Conservation (phyloP, 352 stramenopile species). For the Globisporangium cylindrosporum region DNA sequence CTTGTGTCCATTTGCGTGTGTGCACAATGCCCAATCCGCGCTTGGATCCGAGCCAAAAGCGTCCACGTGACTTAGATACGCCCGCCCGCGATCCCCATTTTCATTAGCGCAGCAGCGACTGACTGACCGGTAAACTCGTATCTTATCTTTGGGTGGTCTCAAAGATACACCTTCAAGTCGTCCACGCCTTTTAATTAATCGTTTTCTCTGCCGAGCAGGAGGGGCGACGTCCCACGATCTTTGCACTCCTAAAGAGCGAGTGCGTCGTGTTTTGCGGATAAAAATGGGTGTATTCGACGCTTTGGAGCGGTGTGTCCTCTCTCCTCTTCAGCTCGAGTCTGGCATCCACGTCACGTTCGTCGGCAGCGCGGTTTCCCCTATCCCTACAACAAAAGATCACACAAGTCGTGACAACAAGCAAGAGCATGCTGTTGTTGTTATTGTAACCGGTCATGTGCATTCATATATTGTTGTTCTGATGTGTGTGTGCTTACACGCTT, state of each 20-base stretch:
- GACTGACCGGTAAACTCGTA: background rate
- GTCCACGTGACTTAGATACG: constrained; percentile 1
- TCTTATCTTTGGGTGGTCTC: background rate
- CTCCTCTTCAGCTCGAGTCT: constrained; percentile 4
- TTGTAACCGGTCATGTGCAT: background rate
- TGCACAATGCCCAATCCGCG: background rate
- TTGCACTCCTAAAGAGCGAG: background rate
- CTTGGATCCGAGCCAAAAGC: constrained; percentile 3
- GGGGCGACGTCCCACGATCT: constrained; percentile 7
- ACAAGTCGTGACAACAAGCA: background rate
- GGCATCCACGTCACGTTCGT: constrained; percentile 12
- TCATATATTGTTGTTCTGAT: background rate
- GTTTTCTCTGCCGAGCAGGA: background rate
- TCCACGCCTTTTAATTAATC: constrained; percentile 1
- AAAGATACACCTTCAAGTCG: constrained; percentile 4
- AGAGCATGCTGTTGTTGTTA: background rate
- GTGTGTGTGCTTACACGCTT: background rate
- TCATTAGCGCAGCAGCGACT: background rate
- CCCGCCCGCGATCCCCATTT: background rate
- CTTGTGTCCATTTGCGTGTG: background rate
- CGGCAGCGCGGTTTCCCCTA: background rate
- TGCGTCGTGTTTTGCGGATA: background rate
- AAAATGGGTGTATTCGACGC: background rate
- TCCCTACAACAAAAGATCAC: constrained; percentile 12
- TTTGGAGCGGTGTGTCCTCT: background rate